Evolutionary conservation across 345 rosid genomes (phyloP).

Genomic region (Heritiera fomes): DNA sequence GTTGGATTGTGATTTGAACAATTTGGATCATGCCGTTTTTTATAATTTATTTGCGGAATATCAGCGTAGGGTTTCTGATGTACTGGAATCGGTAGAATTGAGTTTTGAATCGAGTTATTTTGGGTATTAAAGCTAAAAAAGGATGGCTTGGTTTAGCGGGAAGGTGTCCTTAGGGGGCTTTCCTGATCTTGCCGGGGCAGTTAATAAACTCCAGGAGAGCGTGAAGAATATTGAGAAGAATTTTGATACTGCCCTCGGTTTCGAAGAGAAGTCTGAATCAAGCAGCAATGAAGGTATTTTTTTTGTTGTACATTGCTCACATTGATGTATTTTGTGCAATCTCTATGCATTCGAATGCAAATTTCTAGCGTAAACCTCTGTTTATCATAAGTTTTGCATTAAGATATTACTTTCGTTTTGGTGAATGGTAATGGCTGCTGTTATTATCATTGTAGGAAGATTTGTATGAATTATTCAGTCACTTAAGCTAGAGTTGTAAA

Average conservation of each 20-base stretch:
- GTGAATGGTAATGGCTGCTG: background rate
- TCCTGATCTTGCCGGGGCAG: slow-evolving; percentile 98
- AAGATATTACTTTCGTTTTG: background rate
- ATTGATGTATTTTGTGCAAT: background rate
- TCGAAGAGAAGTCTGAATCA: slow-evolving; percentile 77
- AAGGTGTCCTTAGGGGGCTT: slow-evolving; percentile 81
- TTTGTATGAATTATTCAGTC: background rate
- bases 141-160: slow-evolving; percentile 98
- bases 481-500: slow-evolving; percentile 4
- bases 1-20: slow-evolving; percentile 13
- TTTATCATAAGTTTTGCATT: background rate
- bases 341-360: background rate
- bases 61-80: slow-evolving; percentile 40
- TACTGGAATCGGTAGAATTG: slow-evolving; percentile 30
- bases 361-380: background rate
- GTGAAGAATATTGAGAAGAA: slow-evolving; percentile 99
- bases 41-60: background rate
- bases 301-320: background rate
- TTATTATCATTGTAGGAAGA: background rate
- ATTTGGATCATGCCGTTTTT: slow-evolving; percentile 10
- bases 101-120: slow-evolving; percentile 23
- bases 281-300: slow-evolving; percentile 59
- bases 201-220: slow-evolving; percentile 96
- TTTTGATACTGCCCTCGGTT: slow-evolving; percentile 93
- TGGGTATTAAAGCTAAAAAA: slow-evolving; percentile 18